Conservation (phyloP, 2,329 filamentous ascomycete genomes). For the Tolypocladium nubicola region DNA sequence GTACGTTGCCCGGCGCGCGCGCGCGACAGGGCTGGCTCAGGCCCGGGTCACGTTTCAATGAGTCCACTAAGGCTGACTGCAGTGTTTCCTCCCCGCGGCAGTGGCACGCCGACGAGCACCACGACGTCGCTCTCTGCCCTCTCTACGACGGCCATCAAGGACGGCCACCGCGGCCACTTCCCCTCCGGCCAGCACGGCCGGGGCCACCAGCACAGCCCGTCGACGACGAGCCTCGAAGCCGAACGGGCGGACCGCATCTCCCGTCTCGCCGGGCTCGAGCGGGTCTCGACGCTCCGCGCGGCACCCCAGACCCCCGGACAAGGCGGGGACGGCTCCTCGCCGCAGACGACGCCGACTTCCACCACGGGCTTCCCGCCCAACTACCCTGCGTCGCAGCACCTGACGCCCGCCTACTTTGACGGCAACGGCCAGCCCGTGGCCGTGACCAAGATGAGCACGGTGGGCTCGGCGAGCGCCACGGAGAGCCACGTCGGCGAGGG, state of each 20-base stretch:
- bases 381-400: constrained; percentile 25
- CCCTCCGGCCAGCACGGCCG: constrained; percentile 42
- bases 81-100: not conserved
- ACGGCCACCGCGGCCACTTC: constrained; percentile 79
- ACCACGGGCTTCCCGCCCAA: constrained; percentile 31
- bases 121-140: constrained; percentile 87
- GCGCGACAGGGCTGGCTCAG: not conserved
- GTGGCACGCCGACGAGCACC: constrained; percentile 80
- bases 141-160: constrained; percentile 91
- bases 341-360: constrained; percentile 41
- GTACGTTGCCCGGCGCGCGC: constrained; percentile 40
- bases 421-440: constrained; percentile 57
- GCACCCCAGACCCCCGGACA: constrained; percentile 22
- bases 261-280: constrained; percentile 82
- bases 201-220: constrained; percentile 46
- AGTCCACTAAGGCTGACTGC: not conserved
- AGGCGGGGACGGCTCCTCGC: constrained; percentile 21
- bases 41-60: not conserved
- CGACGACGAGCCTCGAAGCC: constrained; percentile 69
- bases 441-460: constrained; percentile 73
- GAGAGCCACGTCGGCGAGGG: constrained; percentile 53
- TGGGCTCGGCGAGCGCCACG: constrained; percentile 83
- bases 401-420: constrained; percentile 70
- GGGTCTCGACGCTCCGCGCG: constrained; percentile 66
- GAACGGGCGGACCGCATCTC: constrained; percentile 94